Evolutionary conservation across 148 eudicot genomes (phyloP).

Genomic region (Chenopodium suecicum): DNA sequence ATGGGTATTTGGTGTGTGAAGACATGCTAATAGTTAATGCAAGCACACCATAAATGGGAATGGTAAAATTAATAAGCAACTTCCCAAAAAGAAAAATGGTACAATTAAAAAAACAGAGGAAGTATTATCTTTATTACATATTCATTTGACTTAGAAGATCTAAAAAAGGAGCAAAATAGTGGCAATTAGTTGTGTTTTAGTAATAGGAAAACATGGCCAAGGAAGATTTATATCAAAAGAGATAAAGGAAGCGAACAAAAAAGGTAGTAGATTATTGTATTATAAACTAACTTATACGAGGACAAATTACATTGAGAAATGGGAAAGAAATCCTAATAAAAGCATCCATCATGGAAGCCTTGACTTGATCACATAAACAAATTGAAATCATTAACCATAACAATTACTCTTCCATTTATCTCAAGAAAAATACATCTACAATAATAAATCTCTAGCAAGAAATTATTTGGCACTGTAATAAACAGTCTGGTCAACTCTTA

Average conservation of each 20-base stretch:
- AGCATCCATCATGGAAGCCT: not conserved
- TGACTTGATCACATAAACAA: not conserved
- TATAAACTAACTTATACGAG: too few relatives aligned
- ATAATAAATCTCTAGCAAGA: not conserved
- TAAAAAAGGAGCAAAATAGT: not conserved
- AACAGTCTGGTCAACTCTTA: not conserved
- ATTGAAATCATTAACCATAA: not conserved
- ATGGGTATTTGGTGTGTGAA: too few relatives aligned
- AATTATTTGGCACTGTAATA: too few relatives aligned
- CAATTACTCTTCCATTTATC: not conserved
- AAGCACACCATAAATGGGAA: too few relatives aligned
- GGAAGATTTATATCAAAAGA: not conserved
- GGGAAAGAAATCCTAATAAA: not conserved
- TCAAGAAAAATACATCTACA: not conserved
- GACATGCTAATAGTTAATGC: too few relatives aligned
- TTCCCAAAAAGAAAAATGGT: too few relatives aligned
- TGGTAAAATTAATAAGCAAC: too few relatives aligned
- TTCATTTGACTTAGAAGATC: not conserved
- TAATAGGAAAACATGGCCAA: not conserved
- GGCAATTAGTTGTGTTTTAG: not conserved
- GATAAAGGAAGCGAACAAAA: not conserved
- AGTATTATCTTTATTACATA: not conserved
- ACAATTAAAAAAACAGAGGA: too few relatives aligned
- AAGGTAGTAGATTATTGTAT: not conserved
- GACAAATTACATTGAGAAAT: not conserved